These are phyloP conservation scores for Truncatella angustata DNA, from an alignment of 2,329 filamentous ascomycete genomes.

Conservation along the genomic window DNA sequence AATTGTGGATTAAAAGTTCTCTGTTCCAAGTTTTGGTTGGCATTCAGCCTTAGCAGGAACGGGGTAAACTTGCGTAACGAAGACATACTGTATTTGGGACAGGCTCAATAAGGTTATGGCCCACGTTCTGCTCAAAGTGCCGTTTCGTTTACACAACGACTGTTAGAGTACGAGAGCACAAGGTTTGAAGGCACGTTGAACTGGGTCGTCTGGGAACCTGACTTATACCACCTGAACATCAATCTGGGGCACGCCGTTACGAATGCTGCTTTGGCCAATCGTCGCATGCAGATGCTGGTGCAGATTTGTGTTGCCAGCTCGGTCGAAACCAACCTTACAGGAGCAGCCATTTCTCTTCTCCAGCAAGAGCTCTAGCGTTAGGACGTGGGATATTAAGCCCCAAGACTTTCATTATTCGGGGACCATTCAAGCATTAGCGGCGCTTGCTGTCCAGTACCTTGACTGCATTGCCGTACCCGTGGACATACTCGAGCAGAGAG, in stretches of 20 bases:
- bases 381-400: no score
- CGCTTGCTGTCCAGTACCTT: background rate
- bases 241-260: background rate
- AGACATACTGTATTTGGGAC: conserved; percentile 1
- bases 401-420: background rate
- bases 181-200: background rate
- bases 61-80: background rate
- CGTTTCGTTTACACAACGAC: conserved; percentile 4
- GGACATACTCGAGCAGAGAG: background rate
- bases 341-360: no score
- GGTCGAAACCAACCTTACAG: no score
- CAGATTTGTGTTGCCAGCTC: background rate
- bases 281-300: no score
- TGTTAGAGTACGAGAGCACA: background rate
- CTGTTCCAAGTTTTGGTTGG: background rate
- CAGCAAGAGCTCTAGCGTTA: no score
- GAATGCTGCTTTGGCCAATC: background rate
- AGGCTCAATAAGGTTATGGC: conserved; percentile 1
- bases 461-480: background rate
- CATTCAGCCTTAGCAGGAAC: background rate
- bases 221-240: background rate
- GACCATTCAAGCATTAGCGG: background rate
- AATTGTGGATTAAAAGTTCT: conserved; percentile 4
- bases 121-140: background rate
- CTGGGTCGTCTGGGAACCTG: background rate